Percentiles rank a stretch among this genome's conserved stretches.
Conservation (phyloP, 2,329 filamentous ascomycete genomes). For the Paraphaeosphaeria minitans region DNA sequence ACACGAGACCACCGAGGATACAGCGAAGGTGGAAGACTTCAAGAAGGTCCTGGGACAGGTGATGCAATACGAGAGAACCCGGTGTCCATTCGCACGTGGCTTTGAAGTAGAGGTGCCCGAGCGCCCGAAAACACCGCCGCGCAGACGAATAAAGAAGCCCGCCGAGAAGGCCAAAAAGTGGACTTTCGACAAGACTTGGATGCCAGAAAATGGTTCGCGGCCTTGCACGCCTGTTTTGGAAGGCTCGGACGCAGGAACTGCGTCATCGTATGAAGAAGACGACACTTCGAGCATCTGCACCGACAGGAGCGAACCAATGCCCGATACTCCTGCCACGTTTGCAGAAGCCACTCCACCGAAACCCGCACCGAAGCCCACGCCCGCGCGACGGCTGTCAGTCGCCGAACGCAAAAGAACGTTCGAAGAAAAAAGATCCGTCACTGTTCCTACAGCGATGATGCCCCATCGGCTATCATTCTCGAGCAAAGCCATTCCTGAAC, state of each 20-base stretch:
- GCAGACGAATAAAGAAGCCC: constrained; percentile 67
- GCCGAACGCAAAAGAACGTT: constrained; percentile 40
- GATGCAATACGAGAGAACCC: constrained; percentile 84
- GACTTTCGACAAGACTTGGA: constrained; percentile 55
- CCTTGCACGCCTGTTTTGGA: constrained; percentile 37
- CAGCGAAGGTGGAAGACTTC: constrained; percentile 67
- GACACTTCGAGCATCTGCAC: constrained; percentile 43
- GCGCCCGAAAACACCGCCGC: constrained; percentile 66
- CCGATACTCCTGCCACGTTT: constrained; percentile 29
- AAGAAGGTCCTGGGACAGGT: constrained; percentile 73
- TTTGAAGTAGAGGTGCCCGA: constrained; percentile 78
- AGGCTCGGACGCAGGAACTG: constrained; percentile 36
- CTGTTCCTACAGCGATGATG: constrained; percentile 25
- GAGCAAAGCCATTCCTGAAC: constrained; percentile 29
- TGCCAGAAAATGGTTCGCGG: constrained; percentile 48
- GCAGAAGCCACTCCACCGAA: constrained; percentile 23
- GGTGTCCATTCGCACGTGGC: constrained; percentile 79
- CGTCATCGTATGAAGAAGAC: constrained; percentile 42
- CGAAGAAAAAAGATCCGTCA: constrained; percentile 35
- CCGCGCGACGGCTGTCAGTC: constrained; percentile 31
- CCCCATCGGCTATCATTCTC: constrained; percentile 17
- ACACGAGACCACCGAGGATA: constrained; percentile 66
- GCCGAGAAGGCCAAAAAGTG: constrained; percentile 60
- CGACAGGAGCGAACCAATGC: constrained; percentile 33
- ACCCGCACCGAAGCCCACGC: constrained; percentile 11